Evolutionary conservation across 1,284 basidiomycete species (phyloP).

Genomic region (Marasmius sp.): DNA sequence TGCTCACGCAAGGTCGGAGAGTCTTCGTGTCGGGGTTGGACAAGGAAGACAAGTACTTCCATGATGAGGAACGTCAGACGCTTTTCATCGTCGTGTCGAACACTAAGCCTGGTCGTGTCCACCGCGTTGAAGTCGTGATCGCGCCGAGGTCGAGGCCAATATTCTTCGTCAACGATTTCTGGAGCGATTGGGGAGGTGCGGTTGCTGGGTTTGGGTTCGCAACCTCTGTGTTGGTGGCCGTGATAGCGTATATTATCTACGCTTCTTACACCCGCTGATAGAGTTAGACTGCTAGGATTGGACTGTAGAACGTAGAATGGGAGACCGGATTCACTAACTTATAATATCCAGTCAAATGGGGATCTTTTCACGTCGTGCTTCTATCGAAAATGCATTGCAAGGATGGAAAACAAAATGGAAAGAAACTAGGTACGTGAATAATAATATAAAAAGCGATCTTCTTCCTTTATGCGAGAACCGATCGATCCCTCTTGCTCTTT

Average conservation of each 20-base stretch:
- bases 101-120: conserved; percentile 41
- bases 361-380: neutral
- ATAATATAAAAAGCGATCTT: neutral
- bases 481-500: neutral
- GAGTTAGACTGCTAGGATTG: neutral
- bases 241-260: neutral
- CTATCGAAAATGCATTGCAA: neutral
- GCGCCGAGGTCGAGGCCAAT: conserved; percentile 45
- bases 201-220: conserved; percentile 31
- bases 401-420: neutral
- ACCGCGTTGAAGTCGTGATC: conserved; percentile 53
- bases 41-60: conserved; percentile 43
- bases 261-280: neutral
- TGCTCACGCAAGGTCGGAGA: conserved; percentile 55
- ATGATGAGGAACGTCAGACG: conserved; percentile 67
- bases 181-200: conserved; percentile 57
- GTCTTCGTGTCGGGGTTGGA: conserved; percentile 57
- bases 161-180: conserved; percentile 61
- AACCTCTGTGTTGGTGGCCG: conserved; percentile 9
- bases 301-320: neutral
- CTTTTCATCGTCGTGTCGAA: conserved; percentile 56
- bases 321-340: too few species aligned
- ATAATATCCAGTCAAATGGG: too few species aligned
- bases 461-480: neutral
- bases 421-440: neutral